These are phyloP conservation scores for Cardamine occulta DNA, from an alignment of 345 rosid genomes.

Conservation along the genomic window DNA sequence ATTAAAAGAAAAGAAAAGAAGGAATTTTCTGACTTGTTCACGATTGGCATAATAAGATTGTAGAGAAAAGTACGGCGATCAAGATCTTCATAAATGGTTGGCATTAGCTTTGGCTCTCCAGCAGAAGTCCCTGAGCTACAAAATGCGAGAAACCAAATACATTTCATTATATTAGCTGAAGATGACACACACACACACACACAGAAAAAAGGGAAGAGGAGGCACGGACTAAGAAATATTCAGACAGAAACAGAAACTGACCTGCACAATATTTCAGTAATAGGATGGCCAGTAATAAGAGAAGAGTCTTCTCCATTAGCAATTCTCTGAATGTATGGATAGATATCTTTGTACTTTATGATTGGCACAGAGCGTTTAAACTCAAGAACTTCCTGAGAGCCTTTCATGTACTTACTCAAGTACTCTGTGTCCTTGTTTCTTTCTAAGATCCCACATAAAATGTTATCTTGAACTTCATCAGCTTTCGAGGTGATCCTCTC, in stretches of 20 bases:
- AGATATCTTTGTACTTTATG: constrained; percentile 80
- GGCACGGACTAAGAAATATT: constrained; percentile 69
- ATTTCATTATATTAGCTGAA: background rate
- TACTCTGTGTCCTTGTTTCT: constrained; percentile 67
- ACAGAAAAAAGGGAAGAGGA: constrained; percentile 47
- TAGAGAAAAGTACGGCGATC: constrained; percentile 86
- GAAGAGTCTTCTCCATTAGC: constrained; percentile 73
- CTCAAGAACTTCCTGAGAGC: constrained; percentile 47
- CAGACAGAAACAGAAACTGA: constrained; percentile 50
- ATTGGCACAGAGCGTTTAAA: constrained; percentile 74
- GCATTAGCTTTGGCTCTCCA: constrained; percentile 94
- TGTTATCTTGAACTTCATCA: constrained; percentile 58
- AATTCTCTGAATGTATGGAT: constrained; percentile 69
- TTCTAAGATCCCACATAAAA: constrained; percentile 58
- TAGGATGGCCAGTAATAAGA: constrained; percentile 71
- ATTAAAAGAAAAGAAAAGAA: background rate
- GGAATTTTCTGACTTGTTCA: constrained; percentile 66
- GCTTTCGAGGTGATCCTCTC: constrained; percentile 79
- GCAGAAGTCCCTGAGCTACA: constrained; percentile 95
- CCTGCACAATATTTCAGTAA: constrained; percentile 90
- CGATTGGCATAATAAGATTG: constrained; percentile 76
- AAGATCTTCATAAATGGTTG: constrained; percentile 87
- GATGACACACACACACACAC: background rate
- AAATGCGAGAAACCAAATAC: constrained; percentile 6
- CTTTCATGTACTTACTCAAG: constrained; percentile 57